Evolutionary conservation across 2,329 filamentous ascomycete genomes (phyloP), one percentile per base, ranked within the genome.

Genomic region (Talaromyces sp.): DNA sequence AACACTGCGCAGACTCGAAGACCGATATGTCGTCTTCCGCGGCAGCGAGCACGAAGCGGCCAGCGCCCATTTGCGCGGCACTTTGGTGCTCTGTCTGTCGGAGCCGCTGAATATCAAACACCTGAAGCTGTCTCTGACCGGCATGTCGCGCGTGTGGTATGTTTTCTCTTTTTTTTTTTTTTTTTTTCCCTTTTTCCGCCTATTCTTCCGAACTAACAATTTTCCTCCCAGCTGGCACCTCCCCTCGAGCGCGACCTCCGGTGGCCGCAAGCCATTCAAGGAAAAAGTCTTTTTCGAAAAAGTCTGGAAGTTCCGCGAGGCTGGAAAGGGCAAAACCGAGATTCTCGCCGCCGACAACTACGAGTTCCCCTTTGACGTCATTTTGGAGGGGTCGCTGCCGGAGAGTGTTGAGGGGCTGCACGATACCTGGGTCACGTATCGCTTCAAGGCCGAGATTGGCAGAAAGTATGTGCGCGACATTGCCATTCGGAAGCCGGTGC

Each of bases 321-420:
- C 74, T 19, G 76, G 68, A 61, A 79, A 77, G 70, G 76, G 72
- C 63, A 82, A 76, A 72, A 80, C 73, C 54, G 81, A 77, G 83
- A 82, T 83, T 7, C 78, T 93, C 28, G 81, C 83, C 4, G 85
- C 88, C 28, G 90, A 89, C 64, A 93, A 93, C 75, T 92, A 95
- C 75, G 90, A 93, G 74, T 93, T 89, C 78, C 89, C 89, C 0
- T 93, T 95, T 72, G 87, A 92, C 67, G 80, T 88, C 61, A 81
- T 89, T 62, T 79, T 93, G n/a, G 84, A 88, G 17, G 90, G 90
- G 4, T 73, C 74, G 13, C 70, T 84, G 71, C 85, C 91, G 19
- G 95, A 98, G 82, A 96, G 92, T 71, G 85, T 99, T 47, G 95
- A 98, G 77, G 95, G 95, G 3, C 81, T 98, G 61, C 83, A 85